A percentile compares a stretch with the other conserved stretches of the same genome.
phyloP scores from a whole-genome alignment of 1,139 yeast genomes.

The Saccharomyces hybrid region DNA sequence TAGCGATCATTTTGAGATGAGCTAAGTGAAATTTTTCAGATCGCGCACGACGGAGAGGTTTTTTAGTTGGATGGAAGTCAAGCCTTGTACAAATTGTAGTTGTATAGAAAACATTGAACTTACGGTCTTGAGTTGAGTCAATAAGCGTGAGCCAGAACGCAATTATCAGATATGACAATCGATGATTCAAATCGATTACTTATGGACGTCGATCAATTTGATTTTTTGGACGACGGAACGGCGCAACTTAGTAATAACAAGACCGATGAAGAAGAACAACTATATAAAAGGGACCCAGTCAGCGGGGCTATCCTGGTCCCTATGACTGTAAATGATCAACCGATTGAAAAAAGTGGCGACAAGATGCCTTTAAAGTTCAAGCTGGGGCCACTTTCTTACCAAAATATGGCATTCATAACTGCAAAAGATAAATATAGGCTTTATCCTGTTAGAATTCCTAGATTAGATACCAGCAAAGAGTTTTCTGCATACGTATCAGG shows the following conservation, averaged over 20 bases:
- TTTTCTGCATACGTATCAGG: constrained; percentile 35
- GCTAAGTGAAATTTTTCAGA: background rate
- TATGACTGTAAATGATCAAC: constrained; percentile 18
- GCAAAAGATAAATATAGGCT: constrained; percentile 30
- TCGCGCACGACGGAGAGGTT: background rate
- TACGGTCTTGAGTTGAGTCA: background rate
- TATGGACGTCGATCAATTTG: constrained; percentile 27
- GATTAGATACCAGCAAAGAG: constrained; percentile 32
- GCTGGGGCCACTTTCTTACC: constrained; percentile 35
- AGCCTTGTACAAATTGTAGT: background rate
- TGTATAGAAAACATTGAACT: background rate
- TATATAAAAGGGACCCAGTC: constrained; percentile 29
- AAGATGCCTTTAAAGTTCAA: constrained; percentile 36
- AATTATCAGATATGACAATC: background rate
- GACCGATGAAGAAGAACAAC: constrained; percentile 4
- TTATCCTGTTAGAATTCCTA: constrained; percentile 36
- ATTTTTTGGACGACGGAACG: constrained; percentile 21
- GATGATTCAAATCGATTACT: constrained; percentile 10
- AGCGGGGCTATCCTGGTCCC: constrained; percentile 36
- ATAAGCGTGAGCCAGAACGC: background rate
- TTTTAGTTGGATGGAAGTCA: background rate
- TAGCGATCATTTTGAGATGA: background rate
- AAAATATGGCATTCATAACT: constrained; percentile 37
- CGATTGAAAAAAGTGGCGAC: constrained; percentile 21
- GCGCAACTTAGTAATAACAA: background rate